Base-by-base conservation (phyloP, 2,329 filamentous ascomycete species). In the Ophiocordyceps camponoti-leonardi region DNA sequence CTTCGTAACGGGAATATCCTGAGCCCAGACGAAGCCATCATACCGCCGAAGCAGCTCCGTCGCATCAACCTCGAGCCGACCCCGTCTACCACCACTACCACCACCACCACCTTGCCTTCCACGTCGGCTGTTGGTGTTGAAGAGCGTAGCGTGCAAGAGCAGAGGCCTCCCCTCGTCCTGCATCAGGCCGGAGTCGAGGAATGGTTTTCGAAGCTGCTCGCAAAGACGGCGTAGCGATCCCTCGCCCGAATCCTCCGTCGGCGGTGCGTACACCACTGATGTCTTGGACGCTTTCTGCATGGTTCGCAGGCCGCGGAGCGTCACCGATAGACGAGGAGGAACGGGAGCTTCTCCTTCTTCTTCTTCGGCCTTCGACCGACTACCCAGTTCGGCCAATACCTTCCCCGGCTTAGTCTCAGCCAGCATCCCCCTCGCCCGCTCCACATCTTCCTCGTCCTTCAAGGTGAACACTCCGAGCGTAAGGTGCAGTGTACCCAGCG, bases 381-480 rank as follows among this genome's bases (percentile, higher is more conserved):
- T n/a, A n/a, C n/a, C n/a, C 10, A 23, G 19, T 30, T 44, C 40
- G 33, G 40, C 45, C 59, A 50, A 13, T 60, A 46, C 28, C 7
- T 30, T 43, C 12, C 49, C 43, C 10, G 47, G 28, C 23, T 52
- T 52, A n/a, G 53, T 52, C 19, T 48, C 55, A 7, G 56, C 54
- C 7, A 73, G 58, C 4, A 69, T 56, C 18, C 66, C 62, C n/a
- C 54, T 62, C 47, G 61, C 71, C 37, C 53, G 59, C 4, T 63
- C 62, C 7, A 74, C 50, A 5, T 72, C 67, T 3, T 67, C 61
- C 2, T 65, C 68, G 3, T 68, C 19, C 39, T 4, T 62, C 11
- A 94, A 71, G 51, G 74, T 81, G 83, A 95, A 88, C 1, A 93
- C 83, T 0, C 87, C 88, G 0, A 95, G 69, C 0, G 88, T 95